phyloP scores from a whole-genome alignment of 352 stramenopile genomes.

The Phytophthora lateralis region DNA sequence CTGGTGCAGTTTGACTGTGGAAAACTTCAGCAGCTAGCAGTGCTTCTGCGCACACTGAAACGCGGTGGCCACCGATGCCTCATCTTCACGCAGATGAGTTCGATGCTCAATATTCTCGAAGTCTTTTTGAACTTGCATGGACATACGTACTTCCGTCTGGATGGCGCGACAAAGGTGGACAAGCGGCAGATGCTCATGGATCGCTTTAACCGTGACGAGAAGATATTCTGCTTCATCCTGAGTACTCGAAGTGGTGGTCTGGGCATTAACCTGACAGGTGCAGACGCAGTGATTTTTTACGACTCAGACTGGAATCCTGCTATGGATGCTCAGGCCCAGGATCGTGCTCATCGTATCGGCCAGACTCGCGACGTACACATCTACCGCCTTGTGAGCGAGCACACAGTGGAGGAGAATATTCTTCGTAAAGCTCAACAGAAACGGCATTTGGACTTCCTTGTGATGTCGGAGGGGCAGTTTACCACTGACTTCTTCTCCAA shows the following conservation, averaged over 20 bases:
- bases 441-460: conserved; percentile 96
- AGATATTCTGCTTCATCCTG: conserved; percentile 99
- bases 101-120: conserved; percentile 99
- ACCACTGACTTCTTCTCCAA: conserved; percentile 88
- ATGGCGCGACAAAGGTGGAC: conserved; percentile 97
- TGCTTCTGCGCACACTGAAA: conserved; percentile 96
- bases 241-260: conserved; percentile 97
- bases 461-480: conserved; percentile 80
- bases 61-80: conserved; percentile 92
- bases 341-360: conserved; percentile 97
- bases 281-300: conserved; percentile 95
- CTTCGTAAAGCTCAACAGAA: conserved; percentile 99
- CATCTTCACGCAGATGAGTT: conserved; percentile 99
- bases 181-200: conserved; percentile 97
- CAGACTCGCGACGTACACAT: conserved; percentile 99
- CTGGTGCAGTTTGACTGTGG: conserved; percentile 98
- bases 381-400: conserved; percentile 96
- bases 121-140: conserved; percentile 98
- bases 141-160: conserved; percentile 97
- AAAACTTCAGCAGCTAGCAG: conserved; percentile 88
- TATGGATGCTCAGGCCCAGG: conserved; percentile 95
- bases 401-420: conserved; percentile 99
- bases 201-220: conserved; percentile 97
- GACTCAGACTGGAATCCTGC: conserved; percentile 95
- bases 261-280: conserved; percentile 98